These are phyloP conservation scores for Gamarada debralockiae DNA, from an alignment of 495 filamentous ascomycete species.

Conservation along the genomic window DNA sequence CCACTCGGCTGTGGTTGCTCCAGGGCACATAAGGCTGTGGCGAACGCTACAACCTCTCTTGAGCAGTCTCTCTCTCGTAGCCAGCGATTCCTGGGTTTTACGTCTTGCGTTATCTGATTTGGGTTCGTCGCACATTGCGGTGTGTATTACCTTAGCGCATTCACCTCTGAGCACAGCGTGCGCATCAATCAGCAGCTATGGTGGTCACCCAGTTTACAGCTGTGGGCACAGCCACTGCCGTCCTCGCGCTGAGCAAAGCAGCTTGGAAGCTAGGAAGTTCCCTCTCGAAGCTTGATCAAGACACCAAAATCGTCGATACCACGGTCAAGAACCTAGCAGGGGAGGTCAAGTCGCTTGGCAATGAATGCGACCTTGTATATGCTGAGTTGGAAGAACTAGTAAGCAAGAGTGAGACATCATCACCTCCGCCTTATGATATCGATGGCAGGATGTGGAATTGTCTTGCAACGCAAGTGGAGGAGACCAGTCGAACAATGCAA, in stretches of 20 bases:
- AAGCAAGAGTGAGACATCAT: not conserved
- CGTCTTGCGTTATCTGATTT: no score
- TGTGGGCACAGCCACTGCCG: not conserved
- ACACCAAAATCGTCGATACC: not conserved
- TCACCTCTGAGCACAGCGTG: no score
- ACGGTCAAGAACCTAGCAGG: not conserved
- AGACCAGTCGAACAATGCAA: no score
- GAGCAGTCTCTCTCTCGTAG: no score
- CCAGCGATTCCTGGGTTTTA: no score
- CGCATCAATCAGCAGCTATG: not conserved
- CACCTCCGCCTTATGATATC: not conserved
- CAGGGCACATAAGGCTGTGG: no score
- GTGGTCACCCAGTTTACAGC: not conserved
- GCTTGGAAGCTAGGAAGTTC: not conserved
- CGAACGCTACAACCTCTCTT: no score
- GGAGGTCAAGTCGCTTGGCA: not conserved
- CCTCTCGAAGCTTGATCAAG: not conserved
- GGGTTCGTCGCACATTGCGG: no score
- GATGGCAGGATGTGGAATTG: not conserved
- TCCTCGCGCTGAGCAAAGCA: not conserved
- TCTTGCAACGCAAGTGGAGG: not conserved
- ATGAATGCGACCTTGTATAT: not conserved
- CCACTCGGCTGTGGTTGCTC: no score
- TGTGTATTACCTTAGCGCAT: no score
- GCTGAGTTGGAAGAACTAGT: not conserved